A percentile compares a stretch with the other conserved stretches of the same genome.
These are phyloP conservation scores for Pisolithus microcarpus DNA, from an alignment of 768 basidiomycete species.

Conservation along the genomic window DNA sequence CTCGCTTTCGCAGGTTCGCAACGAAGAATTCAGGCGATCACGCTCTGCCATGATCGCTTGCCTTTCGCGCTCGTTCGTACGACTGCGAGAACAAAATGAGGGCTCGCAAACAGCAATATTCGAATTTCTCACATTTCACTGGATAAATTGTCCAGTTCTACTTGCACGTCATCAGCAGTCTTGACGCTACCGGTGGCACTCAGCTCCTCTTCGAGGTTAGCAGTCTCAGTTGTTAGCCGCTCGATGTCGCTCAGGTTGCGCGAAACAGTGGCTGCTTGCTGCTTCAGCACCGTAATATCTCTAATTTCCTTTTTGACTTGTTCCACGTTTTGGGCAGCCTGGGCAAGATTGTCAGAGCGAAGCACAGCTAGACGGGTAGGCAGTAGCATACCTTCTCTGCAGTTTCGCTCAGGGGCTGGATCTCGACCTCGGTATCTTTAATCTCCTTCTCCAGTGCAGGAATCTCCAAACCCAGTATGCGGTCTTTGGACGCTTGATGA, in stretches of 20 bases:
- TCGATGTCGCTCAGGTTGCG: conserved; percentile 55
- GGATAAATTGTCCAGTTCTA: conserved; percentile 58
- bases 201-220: conserved; percentile 61
- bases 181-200: conserved; percentile 68
- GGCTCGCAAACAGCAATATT: background rate
- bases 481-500: conserved; percentile 44
- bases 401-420: conserved; percentile 42
- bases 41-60: conserved; percentile 50
- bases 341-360: conserved; percentile 1
- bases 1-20: conserved; percentile 52
- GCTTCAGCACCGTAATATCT: conserved; percentile 55
- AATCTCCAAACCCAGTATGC: conserved; percentile 55
- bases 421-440: conserved; percentile 44
- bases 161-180: conserved; percentile 82
- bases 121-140: conserved; percentile 53
- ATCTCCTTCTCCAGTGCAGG: conserved; percentile 60
- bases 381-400: conserved; percentile 56
- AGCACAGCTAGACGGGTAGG: background rate
- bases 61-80: conserved; percentile 58
- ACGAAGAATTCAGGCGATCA: conserved; percentile 48
- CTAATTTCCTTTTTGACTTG: conserved; percentile 51
- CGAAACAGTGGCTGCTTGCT: conserved; percentile 50
- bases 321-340: conserved; percentile 50
- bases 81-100: conserved; percentile 33
- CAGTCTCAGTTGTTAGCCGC: conserved; percentile 53